Conservation (phyloP, 495 filamentous ascomycete species). For the Tuber umbilicatum region DNA sequence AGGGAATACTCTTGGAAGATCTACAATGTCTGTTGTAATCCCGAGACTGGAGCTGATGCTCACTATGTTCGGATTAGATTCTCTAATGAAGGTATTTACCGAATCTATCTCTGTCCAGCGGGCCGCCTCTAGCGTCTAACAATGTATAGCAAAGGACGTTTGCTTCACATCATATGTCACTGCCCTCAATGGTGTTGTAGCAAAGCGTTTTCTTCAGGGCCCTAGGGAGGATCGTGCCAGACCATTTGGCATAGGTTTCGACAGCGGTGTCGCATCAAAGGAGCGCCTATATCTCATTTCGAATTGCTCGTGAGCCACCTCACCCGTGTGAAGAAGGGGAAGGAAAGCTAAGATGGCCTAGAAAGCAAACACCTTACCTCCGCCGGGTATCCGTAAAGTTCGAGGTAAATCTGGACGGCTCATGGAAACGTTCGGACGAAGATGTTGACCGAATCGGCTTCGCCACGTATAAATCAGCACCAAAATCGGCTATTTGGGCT, state of each 20-base stretch:
- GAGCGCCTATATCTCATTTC: constrained; percentile 39
- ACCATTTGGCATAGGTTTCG: constrained; percentile 38
- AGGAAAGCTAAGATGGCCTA: not conserved
- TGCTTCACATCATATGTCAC: constrained; percentile 11
- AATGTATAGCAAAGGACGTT: constrained; percentile 4
- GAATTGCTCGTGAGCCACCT: constrained; percentile 23
- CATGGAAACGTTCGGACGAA: constrained; percentile 31
- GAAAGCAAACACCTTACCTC: constrained; percentile 35
- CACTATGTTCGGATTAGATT: constrained; percentile 37
- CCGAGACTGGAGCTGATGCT: constrained; percentile 14
- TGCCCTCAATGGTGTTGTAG: constrained; percentile 34
- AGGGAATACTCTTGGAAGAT: constrained; percentile 38
- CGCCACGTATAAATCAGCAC: constrained; percentile 33
- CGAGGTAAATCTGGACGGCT: constrained; percentile 18
- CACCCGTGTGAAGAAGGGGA: not conserved
- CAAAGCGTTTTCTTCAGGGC: constrained; percentile 36
- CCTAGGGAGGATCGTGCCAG: constrained; percentile 21
- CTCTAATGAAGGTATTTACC: not conserved
- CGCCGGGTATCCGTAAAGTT: constrained; percentile 32
- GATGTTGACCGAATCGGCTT: constrained; percentile 36
- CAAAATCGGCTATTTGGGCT: constrained; percentile 22
- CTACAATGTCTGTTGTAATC: constrained; percentile 33
- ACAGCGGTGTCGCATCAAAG: constrained; percentile 31
- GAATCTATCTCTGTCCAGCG: not conserved
- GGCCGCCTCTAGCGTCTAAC: not conserved